These are phyloP conservation scores for Pilaira anomala DNA, from an alignment of 192 early-diverging fungal species.

Conservation along the genomic window DNA sequence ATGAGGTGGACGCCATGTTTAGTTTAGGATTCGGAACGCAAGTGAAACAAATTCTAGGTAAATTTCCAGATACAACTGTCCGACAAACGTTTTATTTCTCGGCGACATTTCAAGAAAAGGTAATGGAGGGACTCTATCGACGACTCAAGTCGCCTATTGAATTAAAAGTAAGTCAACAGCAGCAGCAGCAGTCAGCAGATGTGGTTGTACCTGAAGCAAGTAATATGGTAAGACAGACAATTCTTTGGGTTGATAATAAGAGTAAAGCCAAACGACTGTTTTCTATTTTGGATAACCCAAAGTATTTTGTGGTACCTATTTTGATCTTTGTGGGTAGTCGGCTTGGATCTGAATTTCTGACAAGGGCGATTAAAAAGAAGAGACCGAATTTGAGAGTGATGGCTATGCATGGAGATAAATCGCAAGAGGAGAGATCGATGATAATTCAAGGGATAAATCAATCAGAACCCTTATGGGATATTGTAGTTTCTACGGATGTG, in stretches of 20 bases:
- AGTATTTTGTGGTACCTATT: conserved; percentile 48
- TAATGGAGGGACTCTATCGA: conserved; percentile 15
- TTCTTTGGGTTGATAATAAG: conserved; percentile 55
- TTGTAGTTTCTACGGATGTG: conserved; percentile 52
- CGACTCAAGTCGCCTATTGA: conserved; percentile 33
- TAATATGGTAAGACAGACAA: conserved; percentile 46
- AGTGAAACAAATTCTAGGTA: conserved; percentile 44
- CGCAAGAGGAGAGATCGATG: conserved; percentile 39
- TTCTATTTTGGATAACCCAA: conserved; percentile 49
- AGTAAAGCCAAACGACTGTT: conserved; percentile 54
- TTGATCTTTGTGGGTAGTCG: conserved; percentile 55
- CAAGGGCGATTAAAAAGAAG: conserved; percentile 42
- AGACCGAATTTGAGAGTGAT: conserved; percentile 25
- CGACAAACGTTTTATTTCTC: conserved; percentile 45
- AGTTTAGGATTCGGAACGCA: conserved; percentile 52
- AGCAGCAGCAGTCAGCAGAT: not conserved
- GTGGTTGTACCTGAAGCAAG: conserved; percentile 10
- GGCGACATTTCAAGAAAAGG: conserved; percentile 24
- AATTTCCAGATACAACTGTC: conserved; percentile 27
- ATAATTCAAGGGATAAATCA: conserved; percentile 35
- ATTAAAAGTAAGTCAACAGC: conserved; percentile 25
- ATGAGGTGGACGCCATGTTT: conserved; percentile 60
- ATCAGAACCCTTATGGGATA: conserved; percentile 22
- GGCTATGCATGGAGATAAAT: conserved; percentile 51
- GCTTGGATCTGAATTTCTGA: conserved; percentile 50